Percentiles rank a stretch among this genome's conserved stretches.
phyloP scores from a whole-genome alignment of 108 stramenopile species.

The Nannochloropsis oceanica region DNA sequence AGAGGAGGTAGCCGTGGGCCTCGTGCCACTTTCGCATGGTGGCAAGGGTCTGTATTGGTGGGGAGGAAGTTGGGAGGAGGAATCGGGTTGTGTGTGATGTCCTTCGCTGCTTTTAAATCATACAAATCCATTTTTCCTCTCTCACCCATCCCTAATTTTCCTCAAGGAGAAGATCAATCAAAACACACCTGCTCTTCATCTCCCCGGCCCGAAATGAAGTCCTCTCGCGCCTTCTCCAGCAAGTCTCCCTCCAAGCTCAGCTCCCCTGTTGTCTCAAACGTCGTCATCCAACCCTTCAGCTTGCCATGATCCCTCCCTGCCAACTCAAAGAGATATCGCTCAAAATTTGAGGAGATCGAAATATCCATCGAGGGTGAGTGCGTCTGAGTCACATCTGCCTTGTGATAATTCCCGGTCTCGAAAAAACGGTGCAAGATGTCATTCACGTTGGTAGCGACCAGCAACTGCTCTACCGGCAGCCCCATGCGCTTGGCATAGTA shows the following conservation, averaged over 20 bases:
- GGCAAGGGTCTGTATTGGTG: not conserved
- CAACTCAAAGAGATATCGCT: constrained; percentile 84
- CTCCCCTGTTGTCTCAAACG: constrained; percentile 75
- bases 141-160: not conserved
- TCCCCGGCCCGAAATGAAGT: constrained; percentile 59
- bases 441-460: constrained; percentile 96
- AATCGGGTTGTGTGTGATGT: not conserved
- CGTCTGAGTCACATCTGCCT: constrained; percentile 53
- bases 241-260: constrained; percentile 61
- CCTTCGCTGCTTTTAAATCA: not conserved
- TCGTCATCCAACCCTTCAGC: constrained; percentile 69
- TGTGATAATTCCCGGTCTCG: constrained; percentile 74
- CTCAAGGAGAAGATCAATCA: not conserved
- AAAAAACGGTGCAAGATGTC: constrained; percentile 97
- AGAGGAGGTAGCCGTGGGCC: constrained; percentile 72
- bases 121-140: not conserved
- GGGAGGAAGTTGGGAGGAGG: not conserved
- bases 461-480: constrained; percentile 70
- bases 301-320: constrained; percentile 66
- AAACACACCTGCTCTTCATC: not conserved
- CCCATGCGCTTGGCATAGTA: constrained; percentile 98
- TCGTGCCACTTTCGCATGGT: constrained; percentile 26
- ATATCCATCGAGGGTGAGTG: constrained; percentile 96
- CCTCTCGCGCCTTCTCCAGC: constrained; percentile 56
- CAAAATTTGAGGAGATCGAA: constrained; percentile 94